A percentile compares a stretch with the other conserved stretches of the same genome.
Evolutionary conservation across 2,329 filamentous ascomycete genomes (phyloP).

Genomic region (Trichoderma citrinoviride): DNA sequence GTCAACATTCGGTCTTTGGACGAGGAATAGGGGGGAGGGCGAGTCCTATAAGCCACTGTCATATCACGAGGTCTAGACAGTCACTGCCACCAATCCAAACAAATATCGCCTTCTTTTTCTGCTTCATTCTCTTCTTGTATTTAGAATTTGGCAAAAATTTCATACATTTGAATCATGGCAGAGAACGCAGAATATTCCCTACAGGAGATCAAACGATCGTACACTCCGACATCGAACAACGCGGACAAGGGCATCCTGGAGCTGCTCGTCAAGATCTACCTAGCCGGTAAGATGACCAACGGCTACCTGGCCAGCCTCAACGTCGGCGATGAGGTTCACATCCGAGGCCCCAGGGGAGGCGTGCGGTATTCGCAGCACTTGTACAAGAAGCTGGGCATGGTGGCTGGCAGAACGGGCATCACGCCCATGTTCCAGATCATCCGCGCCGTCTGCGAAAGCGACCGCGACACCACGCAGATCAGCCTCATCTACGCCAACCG

Average conservation of each 20-base stretch:
- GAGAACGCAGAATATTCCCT: too few relatives aligned
- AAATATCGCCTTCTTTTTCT: too few relatives aligned
- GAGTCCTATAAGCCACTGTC: too few relatives aligned
- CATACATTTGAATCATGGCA: too few relatives aligned
- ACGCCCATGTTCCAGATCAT: constrained; percentile 52
- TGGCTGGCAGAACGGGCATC: constrained; percentile 46
- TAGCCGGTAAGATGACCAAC: constrained; percentile 47
- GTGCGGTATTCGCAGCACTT: not conserved
- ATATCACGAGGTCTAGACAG: too few relatives aligned
- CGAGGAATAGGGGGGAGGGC: too few relatives aligned
- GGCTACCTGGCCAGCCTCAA: constrained; percentile 42
- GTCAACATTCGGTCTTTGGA: too few relatives aligned
- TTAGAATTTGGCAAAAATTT: too few relatives aligned
- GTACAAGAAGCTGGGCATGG: constrained; percentile 51
- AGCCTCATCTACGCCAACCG: constrained; percentile 59
- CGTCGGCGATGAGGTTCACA: constrained; percentile 48
- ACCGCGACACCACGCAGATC: constrained; percentile 54
- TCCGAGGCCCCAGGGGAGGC: constrained; percentile 54
- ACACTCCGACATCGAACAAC: constrained; percentile 68
- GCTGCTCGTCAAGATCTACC: constrained; percentile 52
- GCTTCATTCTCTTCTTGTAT: too few relatives aligned
- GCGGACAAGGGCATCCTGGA: constrained; percentile 48
- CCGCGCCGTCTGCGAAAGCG: constrained; percentile 60
- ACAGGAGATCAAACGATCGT: constrained; percentile 65
- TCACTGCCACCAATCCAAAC: too few relatives aligned